Base-by-base conservation (phyloP, 805 yeast species). In the Clavispora fructus region DNA sequence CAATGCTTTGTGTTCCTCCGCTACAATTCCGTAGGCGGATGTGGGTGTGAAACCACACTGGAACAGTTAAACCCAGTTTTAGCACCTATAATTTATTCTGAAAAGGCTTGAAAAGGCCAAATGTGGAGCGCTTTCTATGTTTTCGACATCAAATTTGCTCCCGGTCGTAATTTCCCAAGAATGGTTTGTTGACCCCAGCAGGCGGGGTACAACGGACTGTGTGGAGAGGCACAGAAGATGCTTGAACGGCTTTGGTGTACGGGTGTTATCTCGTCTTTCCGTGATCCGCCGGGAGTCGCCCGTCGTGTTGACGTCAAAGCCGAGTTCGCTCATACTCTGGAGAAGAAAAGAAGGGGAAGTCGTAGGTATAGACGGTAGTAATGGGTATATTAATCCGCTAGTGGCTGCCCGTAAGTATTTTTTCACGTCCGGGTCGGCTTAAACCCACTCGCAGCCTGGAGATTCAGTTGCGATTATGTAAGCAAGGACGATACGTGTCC, bases 401-500 rank as follows among this genome's bases (percentile, higher is more conserved):
- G 23, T 4, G 23, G 23, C 23, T 29, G n/a, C 13, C 31, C n/a
- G n/a, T 1, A 29, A 29, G 31, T 29, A 29, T 29, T 29, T 29
- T 29, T 8, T 19, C 23, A 5, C 5, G 23, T 7, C 35, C 35
- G 35, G 17, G 17, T 14, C 35, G 35, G 35, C 35, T 31, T 31
- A 33, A 16, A 4, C 2, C 35, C 19, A 7, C 37, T 33, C 37
- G 37, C 37, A 23, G 37, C 37, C 7, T 16, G 25, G 13, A 17
- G 25, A 9, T 33, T 33, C 6, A 10, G 25, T 33, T 14, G 37
- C 45, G 56, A 47, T 52, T 54, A 54, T 46, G 45, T 51, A 52
- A 53, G 48, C 57, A 53, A 53, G 58, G 58, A 51, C 58, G 53
- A 49, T 53, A 49, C 57, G 58, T 51, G 58, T 51, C 58, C 58